Evolutionary conservation across 352 stramenopile genomes (phyloP).

Genomic region (Globisporangium cystogenes): DNA sequence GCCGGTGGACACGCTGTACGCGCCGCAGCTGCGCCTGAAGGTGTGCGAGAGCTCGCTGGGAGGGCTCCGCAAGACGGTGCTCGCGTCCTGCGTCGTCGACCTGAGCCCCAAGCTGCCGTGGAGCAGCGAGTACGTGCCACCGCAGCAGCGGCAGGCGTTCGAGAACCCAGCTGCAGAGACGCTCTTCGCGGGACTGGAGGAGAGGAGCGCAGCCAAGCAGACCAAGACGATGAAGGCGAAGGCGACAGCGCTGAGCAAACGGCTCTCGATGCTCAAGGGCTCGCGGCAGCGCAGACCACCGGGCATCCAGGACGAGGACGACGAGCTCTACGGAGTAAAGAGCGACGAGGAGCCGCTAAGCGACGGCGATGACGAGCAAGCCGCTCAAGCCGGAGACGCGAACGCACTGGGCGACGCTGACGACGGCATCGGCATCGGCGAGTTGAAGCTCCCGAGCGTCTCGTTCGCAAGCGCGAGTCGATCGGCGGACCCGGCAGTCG

Average conservation of each 20-base stretch:
- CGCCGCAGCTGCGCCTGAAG: conserved; percentile 55
- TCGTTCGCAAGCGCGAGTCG: conserved; percentile 11
- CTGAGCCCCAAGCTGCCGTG: conserved; percentile 60
- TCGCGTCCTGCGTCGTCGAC: conserved; percentile 57
- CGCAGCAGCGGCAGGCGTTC: conserved; percentile 29
- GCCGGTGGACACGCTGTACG: conserved; percentile 51
- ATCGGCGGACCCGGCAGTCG: conserved; percentile 37
- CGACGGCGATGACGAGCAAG: conserved; percentile 7
- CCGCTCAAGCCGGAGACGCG: neutral
- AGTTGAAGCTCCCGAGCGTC: conserved; percentile 23
- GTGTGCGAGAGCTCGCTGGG: conserved; percentile 51
- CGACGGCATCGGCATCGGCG: conserved; percentile 60
- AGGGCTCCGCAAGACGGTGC: conserved; percentile 40
- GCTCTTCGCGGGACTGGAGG: neutral
- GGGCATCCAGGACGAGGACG: conserved; percentile 5
- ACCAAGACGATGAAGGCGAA: neutral
- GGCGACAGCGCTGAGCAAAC: neutral
- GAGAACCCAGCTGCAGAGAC: conserved; percentile 25
- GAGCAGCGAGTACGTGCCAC: conserved; percentile 46
- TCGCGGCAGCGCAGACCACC: conserved; percentile 4
- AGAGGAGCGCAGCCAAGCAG: neutral
- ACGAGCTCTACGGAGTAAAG: conserved; percentile 3
- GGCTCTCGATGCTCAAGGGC: conserved; percentile 4
- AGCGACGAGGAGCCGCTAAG: conserved; percentile 3
- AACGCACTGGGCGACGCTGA: conserved; percentile 22